Percentiles rank a stretch among this genome's conserved stretches.
These are phyloP conservation scores for Halophytophthora batemanensis DNA, from an alignment of 352 stramenopile species.

Conservation along the genomic window DNA sequence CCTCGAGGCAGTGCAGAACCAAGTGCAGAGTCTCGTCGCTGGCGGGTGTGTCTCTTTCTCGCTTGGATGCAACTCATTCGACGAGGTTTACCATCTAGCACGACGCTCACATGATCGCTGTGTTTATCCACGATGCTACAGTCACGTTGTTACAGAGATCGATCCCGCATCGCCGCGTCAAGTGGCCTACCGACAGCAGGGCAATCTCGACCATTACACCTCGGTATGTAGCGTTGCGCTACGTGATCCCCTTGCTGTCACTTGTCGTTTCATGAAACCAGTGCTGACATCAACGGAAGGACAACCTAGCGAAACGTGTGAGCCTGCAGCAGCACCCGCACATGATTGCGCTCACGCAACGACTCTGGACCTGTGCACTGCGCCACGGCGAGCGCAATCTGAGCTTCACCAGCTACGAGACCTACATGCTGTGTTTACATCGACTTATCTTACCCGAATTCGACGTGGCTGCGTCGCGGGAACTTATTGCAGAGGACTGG, in stretches of 20 bases:
- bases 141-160: constrained; percentile 56
- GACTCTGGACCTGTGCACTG: constrained; percentile 65
- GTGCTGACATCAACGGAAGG: constrained; percentile 19
- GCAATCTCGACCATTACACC: constrained; percentile 73
- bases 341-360: constrained; percentile 68
- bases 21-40: constrained; percentile 63
- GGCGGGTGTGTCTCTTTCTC: constrained; percentile 33
- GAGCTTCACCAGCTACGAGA: constrained; percentile 54
- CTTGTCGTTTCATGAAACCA: neutral
- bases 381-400: constrained; percentile 22
- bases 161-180: constrained; percentile 18
- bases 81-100: neutral
- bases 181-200: constrained; percentile 63
- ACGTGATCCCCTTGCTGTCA: neutral
- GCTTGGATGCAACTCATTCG: neutral
- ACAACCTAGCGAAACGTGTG: constrained; percentile 64
- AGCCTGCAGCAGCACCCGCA: constrained; percentile 52
- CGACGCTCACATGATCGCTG: neutral
- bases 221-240: constrained; percentile 27
- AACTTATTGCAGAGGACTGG: constrained; percentile 72
- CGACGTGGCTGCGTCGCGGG: constrained; percentile 53
- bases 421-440: constrained; percentile 72
- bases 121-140: constrained; percentile 7
- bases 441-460: constrained; percentile 77
- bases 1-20: constrained; percentile 35